A percentile compares a stretch with the other conserved stretches of the same genome.
Evolutionary conservation across 306 rosid species (phyloP).

Genomic region (Hylodesmum podocarpum): DNA sequence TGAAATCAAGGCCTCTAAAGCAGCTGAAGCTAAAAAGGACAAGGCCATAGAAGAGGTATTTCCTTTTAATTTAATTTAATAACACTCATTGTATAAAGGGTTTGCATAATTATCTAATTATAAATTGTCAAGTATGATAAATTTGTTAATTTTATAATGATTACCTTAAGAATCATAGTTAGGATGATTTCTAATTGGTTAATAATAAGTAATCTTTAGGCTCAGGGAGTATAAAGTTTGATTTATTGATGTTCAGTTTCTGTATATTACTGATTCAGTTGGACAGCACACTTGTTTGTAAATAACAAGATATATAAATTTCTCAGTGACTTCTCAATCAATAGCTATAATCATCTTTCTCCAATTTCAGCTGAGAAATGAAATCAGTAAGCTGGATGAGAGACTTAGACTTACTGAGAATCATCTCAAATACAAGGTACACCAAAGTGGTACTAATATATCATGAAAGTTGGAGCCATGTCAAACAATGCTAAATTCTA

Average conservation of each 20-base stretch:
- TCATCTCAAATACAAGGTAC: constrained; percentile 75
- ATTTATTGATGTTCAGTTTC: not conserved
- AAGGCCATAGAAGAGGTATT: constrained; percentile 85
- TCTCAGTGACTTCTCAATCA: not conserved
- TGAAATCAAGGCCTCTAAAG: constrained; percentile 79
- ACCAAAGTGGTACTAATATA: constrained; percentile 6
- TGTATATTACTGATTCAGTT: not conserved
- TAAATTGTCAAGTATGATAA: no score
- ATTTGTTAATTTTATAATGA: no score
- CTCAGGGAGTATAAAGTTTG: not conserved
- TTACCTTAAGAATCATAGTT: no score
- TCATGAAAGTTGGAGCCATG: constrained; percentile 15
- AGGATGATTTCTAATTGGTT: no score
- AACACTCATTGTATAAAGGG: no score
- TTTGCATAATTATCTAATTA: no score
- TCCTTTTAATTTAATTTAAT: not conserved
- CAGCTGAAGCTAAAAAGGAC: constrained; percentile 68
- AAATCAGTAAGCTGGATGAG: constrained; percentile 53
- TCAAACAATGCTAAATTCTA: constrained; percentile 3
- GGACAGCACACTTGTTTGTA: not conserved
- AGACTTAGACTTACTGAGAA: constrained; percentile 50
- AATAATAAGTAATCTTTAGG: no score
- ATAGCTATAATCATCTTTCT: not conserved
- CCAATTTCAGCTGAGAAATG: constrained; percentile 61
- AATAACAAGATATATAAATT: not conserved